Evolutionary conservation across 805 yeast genomes (phyloP).

Genomic region (Torulaspora delbrueckii): DNA sequence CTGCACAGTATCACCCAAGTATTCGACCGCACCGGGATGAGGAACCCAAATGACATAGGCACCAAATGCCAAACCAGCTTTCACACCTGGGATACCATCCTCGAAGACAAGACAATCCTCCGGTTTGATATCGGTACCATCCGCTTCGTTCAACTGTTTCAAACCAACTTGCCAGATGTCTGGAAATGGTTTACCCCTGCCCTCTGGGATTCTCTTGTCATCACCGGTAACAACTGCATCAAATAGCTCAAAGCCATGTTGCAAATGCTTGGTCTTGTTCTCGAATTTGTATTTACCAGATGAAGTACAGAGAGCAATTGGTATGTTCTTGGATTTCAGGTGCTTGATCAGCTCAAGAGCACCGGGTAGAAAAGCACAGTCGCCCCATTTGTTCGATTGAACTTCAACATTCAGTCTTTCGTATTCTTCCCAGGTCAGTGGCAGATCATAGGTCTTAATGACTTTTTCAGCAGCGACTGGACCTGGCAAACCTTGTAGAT

Average conservation of each 20-base stretch:
- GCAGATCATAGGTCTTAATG: conserved; percentile 63
- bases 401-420: conserved; percentile 46
- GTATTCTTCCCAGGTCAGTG: conserved; percentile 62
- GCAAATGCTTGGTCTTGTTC: conserved; percentile 69
- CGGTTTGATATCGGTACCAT: conserved; percentile 46
- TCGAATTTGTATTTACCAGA: conserved; percentile 57
- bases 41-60: conserved; percentile 94
- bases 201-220: conserved; percentile 73
- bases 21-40: conserved; percentile 61
- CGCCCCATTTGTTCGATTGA: conserved; percentile 57
- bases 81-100: conserved; percentile 91
- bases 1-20: conserved; percentile 48
- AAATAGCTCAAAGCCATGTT: conserved; percentile 59
- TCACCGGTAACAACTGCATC: conserved; percentile 83
- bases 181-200: conserved; percentile 90
- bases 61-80: conserved; percentile 77
- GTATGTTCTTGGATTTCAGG: conserved; percentile 51
- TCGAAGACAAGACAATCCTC: conserved; percentile 87
- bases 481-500: conserved; percentile 90
- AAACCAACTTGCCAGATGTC: conserved; percentile 88
- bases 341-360: conserved; percentile 62
- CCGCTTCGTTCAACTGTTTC: conserved; percentile 58
- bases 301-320: conserved; percentile 89
- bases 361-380: conserved; percentile 72
- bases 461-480: conserved; percentile 61